Evolutionary conservation across 345 rosid species (phyloP), one percentile per base, ranked within the genome.

Genomic region (Orychophragmus violaceus): DNA sequence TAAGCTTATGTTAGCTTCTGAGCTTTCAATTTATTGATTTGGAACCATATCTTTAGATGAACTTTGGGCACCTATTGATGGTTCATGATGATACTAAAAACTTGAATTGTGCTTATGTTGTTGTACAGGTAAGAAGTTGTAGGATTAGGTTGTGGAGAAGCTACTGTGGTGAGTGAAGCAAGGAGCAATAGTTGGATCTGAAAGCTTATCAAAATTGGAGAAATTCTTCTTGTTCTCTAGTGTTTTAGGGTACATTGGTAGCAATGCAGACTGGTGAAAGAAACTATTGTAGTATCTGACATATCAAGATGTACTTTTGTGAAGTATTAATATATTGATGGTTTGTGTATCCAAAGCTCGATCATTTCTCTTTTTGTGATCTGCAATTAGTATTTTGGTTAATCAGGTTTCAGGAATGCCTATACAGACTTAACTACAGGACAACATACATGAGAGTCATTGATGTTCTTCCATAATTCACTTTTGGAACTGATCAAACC

Each of bases 271-370:
- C 68, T 67, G 55, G 46, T 2, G 13, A 25, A 74, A 44, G 46
- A 61, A 46, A 54, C 59, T 54, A 69, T 52, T 24, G 13, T 72
- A 59, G 66, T 73, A 28, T 66, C 72, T 68, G 45, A 61, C 74
- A 13, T 68, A 55, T 74, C 57, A 62, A 68, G 9, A 35, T 74
- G 74, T 74, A 62, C 64, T 68, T 41, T 61, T 68, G 74, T 74
- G 69, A 74, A 74, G 74, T 74, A 55, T 74, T 59, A 67, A 74
- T 74, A 69, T 74, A 68, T 35, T 62, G 68, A 60, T 74, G 55
- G 66, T 58, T 50, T 72, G 60, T 72, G 76, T 57, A 64, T 64
- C 59, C 39, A 49, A 36, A 14, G 44, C 17, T 13, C 32, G 36
- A 11, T 62, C 23, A 24, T 62, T 2, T 54, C 30, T 56, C 57